phyloP scores from a whole-genome alignment of 1,284 basidiomycete species.

The Athelia sp. region DNA sequence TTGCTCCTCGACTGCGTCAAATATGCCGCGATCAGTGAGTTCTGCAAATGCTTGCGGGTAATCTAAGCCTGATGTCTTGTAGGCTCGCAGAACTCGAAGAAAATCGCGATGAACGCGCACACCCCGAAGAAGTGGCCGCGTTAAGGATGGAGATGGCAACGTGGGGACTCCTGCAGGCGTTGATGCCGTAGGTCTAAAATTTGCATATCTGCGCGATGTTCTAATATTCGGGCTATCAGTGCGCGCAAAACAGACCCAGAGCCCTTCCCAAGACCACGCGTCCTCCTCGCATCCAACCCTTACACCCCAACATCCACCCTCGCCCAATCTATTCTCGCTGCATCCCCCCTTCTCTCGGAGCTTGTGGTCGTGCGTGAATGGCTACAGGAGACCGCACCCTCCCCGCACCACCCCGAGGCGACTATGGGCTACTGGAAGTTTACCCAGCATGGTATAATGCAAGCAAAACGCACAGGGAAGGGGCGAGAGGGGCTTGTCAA shows the following conservation, averaged over 20 bases:
- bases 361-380: conserved; percentile 79
- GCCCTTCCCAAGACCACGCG: conserved; percentile 39
- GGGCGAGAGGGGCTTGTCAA: conserved; percentile 51
- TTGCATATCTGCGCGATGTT: background rate
- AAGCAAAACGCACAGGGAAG: conserved; percentile 51
- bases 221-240: conserved; percentile 29
- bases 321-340: conserved; percentile 62
- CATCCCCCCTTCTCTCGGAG: conserved; percentile 56
- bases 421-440: conserved; percentile 79
- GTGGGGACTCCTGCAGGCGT: conserved; percentile 73
- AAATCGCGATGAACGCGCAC: conserved; percentile 27
- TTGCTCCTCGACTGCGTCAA: conserved; percentile 61
- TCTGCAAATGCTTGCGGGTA: background rate
- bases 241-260: conserved; percentile 56
- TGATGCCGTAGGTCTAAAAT: conserved; percentile 53
- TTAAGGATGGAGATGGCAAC: conserved; percentile 75
- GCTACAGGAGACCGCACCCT: conserved; percentile 69
- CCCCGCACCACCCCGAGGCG: conserved; percentile 57
- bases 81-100: conserved; percentile 52
- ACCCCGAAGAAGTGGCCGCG: conserved; percentile 51
- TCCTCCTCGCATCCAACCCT: conserved; percentile 61
- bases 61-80: conserved; percentile 1
- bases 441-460: conserved; percentile 72
- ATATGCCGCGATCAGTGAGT: conserved; percentile 64
- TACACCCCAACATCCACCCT: conserved; percentile 74